Evolutionary conservation across 2,329 filamentous ascomycete species (phyloP).

Genomic region (Colletotrichum lentis): DNA sequence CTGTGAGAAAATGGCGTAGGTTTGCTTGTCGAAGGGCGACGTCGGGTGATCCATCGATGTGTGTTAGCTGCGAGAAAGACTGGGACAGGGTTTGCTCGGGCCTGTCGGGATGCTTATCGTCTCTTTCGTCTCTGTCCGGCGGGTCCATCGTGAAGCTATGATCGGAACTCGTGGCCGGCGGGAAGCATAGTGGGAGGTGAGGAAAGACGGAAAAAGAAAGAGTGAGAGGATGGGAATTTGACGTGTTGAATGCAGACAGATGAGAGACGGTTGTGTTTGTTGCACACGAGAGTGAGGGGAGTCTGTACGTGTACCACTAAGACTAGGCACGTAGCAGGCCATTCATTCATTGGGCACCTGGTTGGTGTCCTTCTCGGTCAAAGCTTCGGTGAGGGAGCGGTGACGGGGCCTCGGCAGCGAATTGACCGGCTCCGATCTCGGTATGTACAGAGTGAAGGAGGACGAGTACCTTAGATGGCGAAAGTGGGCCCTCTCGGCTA

Average conservation of each 20-base stretch:
- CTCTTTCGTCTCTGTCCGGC: neutral
- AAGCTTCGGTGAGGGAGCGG: neutral
- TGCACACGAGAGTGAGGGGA: neutral
- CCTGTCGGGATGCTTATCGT: neutral
- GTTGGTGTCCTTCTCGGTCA: no score
- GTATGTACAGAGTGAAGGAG: no score
- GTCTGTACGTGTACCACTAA: neutral
- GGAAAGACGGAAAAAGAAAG: rapidly evolving
- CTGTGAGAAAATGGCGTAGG: conserved; percentile 20
- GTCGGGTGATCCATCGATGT: neutral
- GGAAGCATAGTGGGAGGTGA: no score
- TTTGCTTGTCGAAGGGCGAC: conserved; percentile 4
- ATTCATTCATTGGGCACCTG: no score
- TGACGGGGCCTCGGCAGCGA: neutral
- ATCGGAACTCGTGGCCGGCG: rapidly evolving
- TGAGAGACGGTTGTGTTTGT: neutral
- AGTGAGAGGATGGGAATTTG: neutral
- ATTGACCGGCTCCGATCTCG: conserved; percentile 17
- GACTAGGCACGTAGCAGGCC: no score
- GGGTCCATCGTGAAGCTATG: neutral
- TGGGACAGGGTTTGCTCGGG: neutral
- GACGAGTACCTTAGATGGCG: no score
- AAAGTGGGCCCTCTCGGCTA: neutral
- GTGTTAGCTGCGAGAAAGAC: neutral
- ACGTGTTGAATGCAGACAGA: neutral